These are phyloP conservation scores for Chlorella variabilis DNA, from an alignment of 163 green algal genomes.

Conservation along the genomic window DNA sequence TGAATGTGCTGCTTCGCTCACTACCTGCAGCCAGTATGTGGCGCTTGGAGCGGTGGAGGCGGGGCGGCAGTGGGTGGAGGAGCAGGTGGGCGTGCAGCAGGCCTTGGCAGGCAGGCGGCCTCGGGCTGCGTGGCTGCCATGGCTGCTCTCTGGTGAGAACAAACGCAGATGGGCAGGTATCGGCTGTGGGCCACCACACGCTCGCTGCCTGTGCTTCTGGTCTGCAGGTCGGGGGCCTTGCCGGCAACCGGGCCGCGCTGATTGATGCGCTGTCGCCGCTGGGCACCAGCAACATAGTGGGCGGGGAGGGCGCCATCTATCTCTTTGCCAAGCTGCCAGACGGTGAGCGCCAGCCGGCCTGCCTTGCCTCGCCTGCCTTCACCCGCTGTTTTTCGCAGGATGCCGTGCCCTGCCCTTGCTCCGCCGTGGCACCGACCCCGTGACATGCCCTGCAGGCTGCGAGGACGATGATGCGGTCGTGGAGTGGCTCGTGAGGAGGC, in stretches of 20 bases:
- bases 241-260: conserved; percentile 51
- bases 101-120: too few relatives aligned
- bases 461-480: conserved; percentile 83
- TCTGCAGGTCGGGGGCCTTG: conserved; percentile 30
- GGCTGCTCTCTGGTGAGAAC: too few relatives aligned
- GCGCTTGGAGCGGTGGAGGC: conserved; percentile 68
- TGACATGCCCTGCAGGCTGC: conserved; percentile 34
- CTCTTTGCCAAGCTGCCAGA: conserved; percentile 80
- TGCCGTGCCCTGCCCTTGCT: too few relatives aligned
- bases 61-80: conserved; percentile 65
- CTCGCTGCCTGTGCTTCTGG: too few relatives aligned
- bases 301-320: conserved; percentile 83
- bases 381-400: too few relatives aligned
- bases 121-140: too few relatives aligned
- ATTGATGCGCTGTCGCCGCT: conserved; percentile 64
- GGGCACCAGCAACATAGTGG: conserved; percentile 33
- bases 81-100: conserved; percentile 51
- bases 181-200: too few relatives aligned
- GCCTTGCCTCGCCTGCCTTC: too few relatives aligned
- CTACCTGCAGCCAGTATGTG: conserved; percentile 54
- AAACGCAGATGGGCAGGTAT: too few relatives aligned
- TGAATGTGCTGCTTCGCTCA: too few relatives aligned
- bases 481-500: conserved; percentile 81
- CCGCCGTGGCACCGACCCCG: too few relatives aligned
- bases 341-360: too few relatives aligned